Conservation (phyloP, 768 basidiomycete genomes). For the Kwoniella heveanensis region DNA sequence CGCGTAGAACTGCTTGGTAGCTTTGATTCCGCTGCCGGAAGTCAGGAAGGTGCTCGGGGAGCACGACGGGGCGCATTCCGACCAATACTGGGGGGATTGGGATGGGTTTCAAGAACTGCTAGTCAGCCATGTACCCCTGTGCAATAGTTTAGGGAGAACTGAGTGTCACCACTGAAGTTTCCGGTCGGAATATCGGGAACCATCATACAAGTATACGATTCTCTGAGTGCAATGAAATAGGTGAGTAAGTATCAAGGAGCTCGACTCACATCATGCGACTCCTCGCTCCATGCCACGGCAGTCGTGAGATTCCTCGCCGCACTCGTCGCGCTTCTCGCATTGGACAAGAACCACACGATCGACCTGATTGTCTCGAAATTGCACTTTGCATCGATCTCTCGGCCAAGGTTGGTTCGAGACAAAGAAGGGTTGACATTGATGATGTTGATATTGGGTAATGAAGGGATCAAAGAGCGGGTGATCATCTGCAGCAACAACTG, state of each 20-base stretch:
- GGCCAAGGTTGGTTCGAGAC: constrained; percentile 19
- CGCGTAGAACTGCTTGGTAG: constrained; percentile 8
- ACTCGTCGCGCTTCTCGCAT: constrained; percentile 9
- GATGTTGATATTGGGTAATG: constrained; percentile 8
- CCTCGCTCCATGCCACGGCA: constrained; percentile 8
- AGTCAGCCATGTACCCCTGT: neutral
- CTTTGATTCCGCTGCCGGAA: constrained; percentile 11
- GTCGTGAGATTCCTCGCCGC: constrained; percentile 20
- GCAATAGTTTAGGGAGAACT: neutral
- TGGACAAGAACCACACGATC: constrained; percentile 1
- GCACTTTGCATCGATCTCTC: constrained; percentile 11
- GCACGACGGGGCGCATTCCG: constrained; percentile 16
- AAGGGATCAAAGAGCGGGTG: constrained; percentile 11
- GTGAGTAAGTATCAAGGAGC: too few relatives aligned
- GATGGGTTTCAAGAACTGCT: too few relatives aligned
- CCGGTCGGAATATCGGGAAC: too few relatives aligned
- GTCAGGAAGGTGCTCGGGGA: constrained; percentile 16
- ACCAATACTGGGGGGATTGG: constrained; percentile 26
- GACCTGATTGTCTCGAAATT: neutral
- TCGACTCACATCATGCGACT: constrained; percentile 25
- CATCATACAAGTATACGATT: too few relatives aligned
- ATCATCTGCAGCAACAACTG: constrained; percentile 25
- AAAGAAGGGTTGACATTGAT: constrained; percentile 22
- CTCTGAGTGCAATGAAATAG: too few relatives aligned
- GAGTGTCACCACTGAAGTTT: too few relatives aligned